Conservation (phyloP, 495 filamentous ascomycete species). For the Bacidia gigantensis region DNA sequence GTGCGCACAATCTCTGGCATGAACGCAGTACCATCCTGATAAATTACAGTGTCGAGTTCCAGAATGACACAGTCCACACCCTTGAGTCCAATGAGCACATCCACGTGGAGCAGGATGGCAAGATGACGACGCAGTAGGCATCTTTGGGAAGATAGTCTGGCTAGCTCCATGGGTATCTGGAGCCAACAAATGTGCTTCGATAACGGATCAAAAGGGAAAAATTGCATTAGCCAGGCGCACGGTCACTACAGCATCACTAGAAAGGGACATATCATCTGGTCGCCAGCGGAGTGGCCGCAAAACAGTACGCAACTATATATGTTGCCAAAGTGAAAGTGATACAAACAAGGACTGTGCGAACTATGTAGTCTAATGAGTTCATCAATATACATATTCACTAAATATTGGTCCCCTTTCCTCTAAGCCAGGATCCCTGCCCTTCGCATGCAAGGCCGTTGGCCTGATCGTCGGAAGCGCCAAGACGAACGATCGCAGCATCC, state of each 20-base stretch:
- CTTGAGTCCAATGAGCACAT: slow-evolving; percentile 55
- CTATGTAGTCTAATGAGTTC: too few relatives aligned
- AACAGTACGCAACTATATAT: too few relatives aligned
- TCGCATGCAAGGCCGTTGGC: too few relatives aligned
- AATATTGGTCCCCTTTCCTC: too few relatives aligned
- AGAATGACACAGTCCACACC: slow-evolving; percentile 45
- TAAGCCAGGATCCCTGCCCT: too few relatives aligned
- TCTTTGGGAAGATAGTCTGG: too few relatives aligned
- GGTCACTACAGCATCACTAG: slow-evolving; percentile 4
- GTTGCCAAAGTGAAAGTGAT: too few relatives aligned
- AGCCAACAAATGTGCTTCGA: background rate
- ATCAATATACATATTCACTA: too few relatives aligned
- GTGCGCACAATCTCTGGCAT: slow-evolving; percentile 39
- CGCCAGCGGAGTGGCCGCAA: background rate
- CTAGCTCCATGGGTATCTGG: background rate
- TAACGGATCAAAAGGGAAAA: background rate
- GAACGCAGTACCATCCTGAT: background rate
- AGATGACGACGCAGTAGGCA: slow-evolving; percentile 57
- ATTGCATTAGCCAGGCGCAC: background rate
- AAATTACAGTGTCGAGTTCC: slow-evolving; percentile 52
- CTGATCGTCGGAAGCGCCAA: too few relatives aligned
- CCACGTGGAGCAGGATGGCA: slow-evolving; percentile 60
- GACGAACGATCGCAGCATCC: too few relatives aligned
- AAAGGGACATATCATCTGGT: background rate
- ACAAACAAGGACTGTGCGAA: too few relatives aligned